Percentiles rank a stretch among this genome's conserved stretches.
Conservation (phyloP, 1,284 basidiomycete species). For the Puccinia sorghi region DNA sequence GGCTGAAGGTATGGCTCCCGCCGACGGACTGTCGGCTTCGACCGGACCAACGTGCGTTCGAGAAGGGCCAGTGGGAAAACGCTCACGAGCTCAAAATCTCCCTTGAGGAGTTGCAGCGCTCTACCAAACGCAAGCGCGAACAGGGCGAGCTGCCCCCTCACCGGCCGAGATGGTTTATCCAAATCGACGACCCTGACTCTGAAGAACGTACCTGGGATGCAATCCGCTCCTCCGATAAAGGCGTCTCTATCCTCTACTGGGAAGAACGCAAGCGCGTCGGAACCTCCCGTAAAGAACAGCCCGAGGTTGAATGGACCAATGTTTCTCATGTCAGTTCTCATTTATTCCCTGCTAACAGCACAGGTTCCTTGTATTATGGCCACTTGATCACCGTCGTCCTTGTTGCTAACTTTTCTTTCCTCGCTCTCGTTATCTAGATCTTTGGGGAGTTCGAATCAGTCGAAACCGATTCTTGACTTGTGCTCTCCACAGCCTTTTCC, state of each 20-base stretch:
- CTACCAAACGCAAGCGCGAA: slow-evolving; percentile 74
- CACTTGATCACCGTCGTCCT: not conserved
- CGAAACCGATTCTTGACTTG: not conserved
- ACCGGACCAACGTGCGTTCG: slow-evolving; percentile 93
- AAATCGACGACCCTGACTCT: slow-evolving; percentile 71
- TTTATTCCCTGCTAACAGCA: not conserved
- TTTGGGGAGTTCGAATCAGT: no score
- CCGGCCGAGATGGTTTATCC: slow-evolving; percentile 65
- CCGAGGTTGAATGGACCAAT: slow-evolving; percentile 64
- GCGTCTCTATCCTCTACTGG: slow-evolving; percentile 75
- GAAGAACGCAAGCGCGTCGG: slow-evolving; percentile 71
- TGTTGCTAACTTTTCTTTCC: not conserved
- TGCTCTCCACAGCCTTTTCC: no score
- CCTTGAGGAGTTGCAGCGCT: slow-evolving; percentile 86
- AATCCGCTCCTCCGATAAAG: slow-evolving; percentile 59
- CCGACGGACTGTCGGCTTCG: slow-evolving; percentile 92
- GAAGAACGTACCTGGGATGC: slow-evolving; percentile 84
- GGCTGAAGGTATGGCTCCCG: slow-evolving; percentile 72
- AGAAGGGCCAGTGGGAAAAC: slow-evolving; percentile 65
- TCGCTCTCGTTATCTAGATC: not conserved
- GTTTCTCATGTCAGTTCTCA: slow-evolving; percentile 63
- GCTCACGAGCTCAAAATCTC: slow-evolving; percentile 82
- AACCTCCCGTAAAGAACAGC: slow-evolving; percentile 58
- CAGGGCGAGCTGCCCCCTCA: slow-evolving; percentile 73
- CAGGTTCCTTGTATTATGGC: not conserved